phyloP scores from a whole-genome alignment of 2,329 filamentous ascomycete genomes.

The Sclerotinia nivalis region DNA sequence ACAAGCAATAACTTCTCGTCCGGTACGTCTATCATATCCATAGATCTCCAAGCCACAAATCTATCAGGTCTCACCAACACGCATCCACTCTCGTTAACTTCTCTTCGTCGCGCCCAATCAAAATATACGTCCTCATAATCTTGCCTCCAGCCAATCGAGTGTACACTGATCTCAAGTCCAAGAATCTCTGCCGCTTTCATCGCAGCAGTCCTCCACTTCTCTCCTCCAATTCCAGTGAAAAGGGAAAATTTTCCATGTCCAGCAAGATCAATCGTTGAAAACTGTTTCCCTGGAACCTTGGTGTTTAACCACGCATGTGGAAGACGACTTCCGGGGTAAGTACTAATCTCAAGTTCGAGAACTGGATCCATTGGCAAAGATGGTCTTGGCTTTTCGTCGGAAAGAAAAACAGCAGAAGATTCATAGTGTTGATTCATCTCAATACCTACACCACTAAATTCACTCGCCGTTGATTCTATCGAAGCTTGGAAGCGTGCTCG shows the following conservation, averaged over 20 bases:
- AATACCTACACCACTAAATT: conserved; percentile 33
- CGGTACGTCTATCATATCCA: conserved; percentile 8
- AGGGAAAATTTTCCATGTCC: conserved; percentile 24
- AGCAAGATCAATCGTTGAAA: conserved; percentile 36
- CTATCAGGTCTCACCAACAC: conserved; percentile 31
- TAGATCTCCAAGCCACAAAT: conserved; percentile 27
- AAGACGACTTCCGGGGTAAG: conserved; percentile 36
- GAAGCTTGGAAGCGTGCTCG: conserved; percentile 19
- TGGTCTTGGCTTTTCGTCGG: conserved; percentile 28
- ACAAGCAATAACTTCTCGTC: conserved; percentile 10
- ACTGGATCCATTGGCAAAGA: conserved; percentile 29
- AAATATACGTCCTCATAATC: conserved; percentile 23
- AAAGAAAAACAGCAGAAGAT: conserved; percentile 28
- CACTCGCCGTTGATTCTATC: conserved; percentile 22
- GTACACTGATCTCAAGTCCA: conserved; percentile 13
- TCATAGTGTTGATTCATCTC: conserved; percentile 36
- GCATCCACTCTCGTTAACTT: conserved; percentile 24
- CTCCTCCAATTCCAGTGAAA: conserved; percentile 29
- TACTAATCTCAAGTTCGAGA: conserved; percentile 32
- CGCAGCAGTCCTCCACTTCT: conserved; percentile 26
- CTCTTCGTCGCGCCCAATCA: conserved; percentile 23
- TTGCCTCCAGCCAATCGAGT: conserved; percentile 13
- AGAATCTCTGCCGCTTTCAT: conserved; percentile 3
- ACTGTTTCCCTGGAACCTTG: conserved; percentile 18
- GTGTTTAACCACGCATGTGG: conserved; percentile 37